These are phyloP conservation scores for Scleroderma bovista DNA, from an alignment of 768 basidiomycete genomes.

Conservation along the genomic window DNA sequence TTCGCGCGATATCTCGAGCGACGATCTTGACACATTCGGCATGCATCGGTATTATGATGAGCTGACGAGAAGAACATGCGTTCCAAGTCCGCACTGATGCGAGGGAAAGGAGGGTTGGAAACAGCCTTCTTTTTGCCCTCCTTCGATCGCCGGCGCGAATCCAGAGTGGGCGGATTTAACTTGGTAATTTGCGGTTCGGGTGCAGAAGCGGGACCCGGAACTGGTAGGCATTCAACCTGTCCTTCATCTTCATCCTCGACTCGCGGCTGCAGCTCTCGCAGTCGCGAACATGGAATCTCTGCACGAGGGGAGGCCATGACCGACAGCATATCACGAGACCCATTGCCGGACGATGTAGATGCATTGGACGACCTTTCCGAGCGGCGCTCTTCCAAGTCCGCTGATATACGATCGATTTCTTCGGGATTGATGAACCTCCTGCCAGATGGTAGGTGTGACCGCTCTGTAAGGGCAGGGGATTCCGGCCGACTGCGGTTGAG, in stretches of 20 bases:
- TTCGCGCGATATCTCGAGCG: conserved; percentile 35
- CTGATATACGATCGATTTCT: conserved; percentile 58
- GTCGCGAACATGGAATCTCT: too few relatives aligned
- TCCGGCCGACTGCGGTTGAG: not conserved
- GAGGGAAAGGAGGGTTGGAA: conserved; percentile 61
- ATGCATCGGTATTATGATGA: conserved; percentile 64
- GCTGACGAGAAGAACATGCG: conserved; percentile 79
- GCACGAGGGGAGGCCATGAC: too few relatives aligned
- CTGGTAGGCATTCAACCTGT: too few relatives aligned
- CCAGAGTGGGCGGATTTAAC: too few relatives aligned
- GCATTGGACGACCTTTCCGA: conserved; percentile 39
- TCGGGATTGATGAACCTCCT: conserved; percentile 48
- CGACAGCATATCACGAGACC: too few relatives aligned
- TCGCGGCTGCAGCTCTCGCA: too few relatives aligned
- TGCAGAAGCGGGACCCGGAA: too few relatives aligned
- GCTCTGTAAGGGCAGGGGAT: not conserved
- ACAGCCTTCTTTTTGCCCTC: conserved; percentile 9
- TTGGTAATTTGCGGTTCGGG: too few relatives aligned
- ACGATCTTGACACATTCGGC: conserved; percentile 50
- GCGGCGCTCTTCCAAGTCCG: conserved; percentile 62
- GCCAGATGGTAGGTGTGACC: conserved; percentile 7
- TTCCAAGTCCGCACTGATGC: conserved; percentile 77
- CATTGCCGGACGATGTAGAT: conserved; percentile 13
- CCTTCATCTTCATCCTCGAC: too few relatives aligned
- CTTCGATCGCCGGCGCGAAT: conserved; percentile 15